Percentiles rank a stretch among this genome's conserved stretches.
Evolutionary conservation across 2,329 filamentous ascomycete genomes (phyloP).

Genomic region (Fusarium pininemorale): DNA sequence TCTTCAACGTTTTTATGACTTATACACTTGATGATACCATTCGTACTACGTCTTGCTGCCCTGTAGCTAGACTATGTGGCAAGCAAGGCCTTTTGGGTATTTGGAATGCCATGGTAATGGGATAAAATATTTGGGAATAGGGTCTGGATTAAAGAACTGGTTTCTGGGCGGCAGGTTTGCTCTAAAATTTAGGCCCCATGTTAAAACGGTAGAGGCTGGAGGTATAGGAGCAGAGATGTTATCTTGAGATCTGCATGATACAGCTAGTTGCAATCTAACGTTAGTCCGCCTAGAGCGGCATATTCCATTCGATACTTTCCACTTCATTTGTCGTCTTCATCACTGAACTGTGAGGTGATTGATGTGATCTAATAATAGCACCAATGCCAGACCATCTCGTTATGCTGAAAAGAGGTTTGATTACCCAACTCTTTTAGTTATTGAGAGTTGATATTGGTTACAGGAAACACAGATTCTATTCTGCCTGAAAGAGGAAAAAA

Average conservation of each 20-base stretch:
- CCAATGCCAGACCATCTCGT: neutral
- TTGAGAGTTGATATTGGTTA: no score
- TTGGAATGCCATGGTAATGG: conserved; percentile 11
- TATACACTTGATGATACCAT: conserved; percentile 42
- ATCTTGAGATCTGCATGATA: neutral
- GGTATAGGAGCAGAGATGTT: neutral
- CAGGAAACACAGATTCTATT: no score
- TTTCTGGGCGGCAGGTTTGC: conserved; percentile 28
- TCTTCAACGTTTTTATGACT: conserved; percentile 30
- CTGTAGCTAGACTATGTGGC: conserved; percentile 33
- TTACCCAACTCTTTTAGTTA: no score
- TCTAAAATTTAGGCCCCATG: conserved; percentile 22
- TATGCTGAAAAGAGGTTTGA: neutral
- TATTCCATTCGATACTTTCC: neutral
- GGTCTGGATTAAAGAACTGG: neutral
- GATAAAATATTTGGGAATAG: conserved; percentile 7
- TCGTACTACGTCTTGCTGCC: neutral
- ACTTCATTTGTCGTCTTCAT: neutral
- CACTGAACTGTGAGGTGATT: neutral
- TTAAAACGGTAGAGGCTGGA: neutral
- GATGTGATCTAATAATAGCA: neutral
- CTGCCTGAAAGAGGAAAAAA: no score
- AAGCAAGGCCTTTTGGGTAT: conserved; percentile 4
- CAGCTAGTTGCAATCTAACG: neutral
- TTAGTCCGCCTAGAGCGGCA: conserved; percentile 8